Conservation (phyloP, 352 stramenopile species). For the Globisporangium mamillatum region DNA sequence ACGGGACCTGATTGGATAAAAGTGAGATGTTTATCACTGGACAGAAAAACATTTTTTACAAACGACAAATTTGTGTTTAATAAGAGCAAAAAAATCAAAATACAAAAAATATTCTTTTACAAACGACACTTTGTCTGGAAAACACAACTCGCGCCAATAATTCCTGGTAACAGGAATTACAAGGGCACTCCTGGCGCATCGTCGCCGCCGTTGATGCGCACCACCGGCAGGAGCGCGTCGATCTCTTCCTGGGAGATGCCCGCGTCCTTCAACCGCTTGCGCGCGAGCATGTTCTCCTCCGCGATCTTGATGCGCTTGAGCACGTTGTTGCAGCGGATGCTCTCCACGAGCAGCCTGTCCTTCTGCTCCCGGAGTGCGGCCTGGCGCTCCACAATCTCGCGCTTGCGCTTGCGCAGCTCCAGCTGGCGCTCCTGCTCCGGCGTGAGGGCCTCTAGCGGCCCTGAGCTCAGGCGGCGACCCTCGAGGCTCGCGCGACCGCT, state of each 20-base stretch:
- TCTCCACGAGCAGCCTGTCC: conserved; percentile 1
- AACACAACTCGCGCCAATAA: no score
- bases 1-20: neutral
- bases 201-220: conserved; percentile 3
- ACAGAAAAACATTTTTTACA: no score
- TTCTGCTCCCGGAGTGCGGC: conserved; percentile 1
- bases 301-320: conserved; percentile 21
- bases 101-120: no score
- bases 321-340: conserved; percentile 11
- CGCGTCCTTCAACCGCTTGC: conserved; percentile 43
- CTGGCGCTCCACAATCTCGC: neutral
- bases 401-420: conserved; percentile 4
- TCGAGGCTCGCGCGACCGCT: neutral
- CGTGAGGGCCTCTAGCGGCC: neutral
- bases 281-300: conserved; percentile 26
- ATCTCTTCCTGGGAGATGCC: conserved; percentile 19
- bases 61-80: no score
- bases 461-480: neutral
- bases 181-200: neutral
- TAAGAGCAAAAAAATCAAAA: no score
- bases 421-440: neutral
- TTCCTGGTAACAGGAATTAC: no score
- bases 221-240: conserved; percentile 16
- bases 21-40: neutral
- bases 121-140: no score